These are phyloP conservation scores for Rhododendron griersonianum DNA, from an alignment of 148 eudicot genomes.

Conservation along the genomic window DNA sequence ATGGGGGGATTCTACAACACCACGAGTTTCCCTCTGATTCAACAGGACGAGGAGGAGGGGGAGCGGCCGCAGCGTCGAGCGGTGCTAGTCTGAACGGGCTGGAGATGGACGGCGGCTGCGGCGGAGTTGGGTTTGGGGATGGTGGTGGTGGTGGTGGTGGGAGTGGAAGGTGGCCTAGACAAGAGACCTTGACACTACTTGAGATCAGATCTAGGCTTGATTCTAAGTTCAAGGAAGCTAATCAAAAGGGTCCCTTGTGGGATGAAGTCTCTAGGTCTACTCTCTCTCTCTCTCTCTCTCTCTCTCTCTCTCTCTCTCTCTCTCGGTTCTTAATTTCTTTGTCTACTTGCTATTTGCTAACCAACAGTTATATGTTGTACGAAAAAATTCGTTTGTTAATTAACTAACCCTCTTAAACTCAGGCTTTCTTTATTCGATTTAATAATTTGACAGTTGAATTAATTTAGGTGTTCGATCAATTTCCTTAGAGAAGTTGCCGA, in stretches of 20 bases:
- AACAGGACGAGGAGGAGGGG: background rate
- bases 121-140: background rate
- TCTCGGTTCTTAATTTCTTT: background rate
- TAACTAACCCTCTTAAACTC: background rate
- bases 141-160: slow-evolving; percentile 47
- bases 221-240: slow-evolving; percentile 90
- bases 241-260: slow-evolving; percentile 97
- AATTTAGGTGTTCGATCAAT: background rate
- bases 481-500: background rate
- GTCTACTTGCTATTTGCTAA: background rate
- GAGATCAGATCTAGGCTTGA: slow-evolving; percentile 90
- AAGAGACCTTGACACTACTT: slow-evolving; percentile 82
- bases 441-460: background rate
- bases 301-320: background rate
- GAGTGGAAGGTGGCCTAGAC: slow-evolving; percentile 88
- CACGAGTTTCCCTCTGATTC: slow-evolving; percentile 28
- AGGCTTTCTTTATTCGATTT: background rate
- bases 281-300: background rate
- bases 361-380: background rate
- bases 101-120: slow-evolving; percentile 22
- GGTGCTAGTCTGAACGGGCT: slow-evolving; percentile 21
- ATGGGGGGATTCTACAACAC: background rate
- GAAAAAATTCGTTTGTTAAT: background rate
- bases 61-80: background rate
- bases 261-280: slow-evolving; percentile 90